Base-by-base conservation (phyloP, 2,329 filamentous ascomycete genomes). In the Trichophaea hybrida region DNA sequence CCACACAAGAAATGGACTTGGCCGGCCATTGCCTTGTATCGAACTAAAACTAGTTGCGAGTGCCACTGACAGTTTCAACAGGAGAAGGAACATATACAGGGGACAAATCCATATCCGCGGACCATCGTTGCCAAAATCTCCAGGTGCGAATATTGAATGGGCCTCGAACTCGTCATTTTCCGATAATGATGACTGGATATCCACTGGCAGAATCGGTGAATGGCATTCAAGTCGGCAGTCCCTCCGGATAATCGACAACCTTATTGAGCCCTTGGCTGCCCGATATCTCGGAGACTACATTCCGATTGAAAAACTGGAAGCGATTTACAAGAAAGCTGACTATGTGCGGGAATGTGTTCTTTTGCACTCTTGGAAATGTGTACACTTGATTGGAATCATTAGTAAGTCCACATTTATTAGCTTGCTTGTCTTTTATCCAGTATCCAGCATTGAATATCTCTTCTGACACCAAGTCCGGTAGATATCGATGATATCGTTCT, bases 21-120 rank as follows among this genome's bases (percentile, higher is more conserved):
- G 61, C 6, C 34, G 48, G 6, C 57, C 58, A n/a, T 33, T 62
- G 4, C 60, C 61, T 1, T 62, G 56, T 1, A 31, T 64, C 7
- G 59, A 64, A 38, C 55, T 64, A 5, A 64, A 62, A 31, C 48
- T 64, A 2, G 59, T 63, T 12, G 55, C 52, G 1, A 34, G 55
- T 7, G 12, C 4, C 2, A 50, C 56, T 1, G 38, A 59, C 5
- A 48, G 56, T n/a, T 37, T 44, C n/a, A 44, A 60, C 3, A 56
- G 40, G 10, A 35, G 43, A 5, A 33, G n/a, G 44, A 7, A 31
- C 6, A 56, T 61, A 8, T 57, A 53, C 17, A 43, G 54, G 6
- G 61, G 61, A 2, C 59, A 59, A 44, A 62, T 64, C 6, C 54
- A 51, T 15, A 56, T 64, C 44, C 61, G 61, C 37, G 61, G 61